Evolutionary conservation across 2,329 filamentous ascomycete species (phyloP), one percentile per base, ranked within the genome.

Genomic region (Aspergillus brunneoviolaceus): DNA sequence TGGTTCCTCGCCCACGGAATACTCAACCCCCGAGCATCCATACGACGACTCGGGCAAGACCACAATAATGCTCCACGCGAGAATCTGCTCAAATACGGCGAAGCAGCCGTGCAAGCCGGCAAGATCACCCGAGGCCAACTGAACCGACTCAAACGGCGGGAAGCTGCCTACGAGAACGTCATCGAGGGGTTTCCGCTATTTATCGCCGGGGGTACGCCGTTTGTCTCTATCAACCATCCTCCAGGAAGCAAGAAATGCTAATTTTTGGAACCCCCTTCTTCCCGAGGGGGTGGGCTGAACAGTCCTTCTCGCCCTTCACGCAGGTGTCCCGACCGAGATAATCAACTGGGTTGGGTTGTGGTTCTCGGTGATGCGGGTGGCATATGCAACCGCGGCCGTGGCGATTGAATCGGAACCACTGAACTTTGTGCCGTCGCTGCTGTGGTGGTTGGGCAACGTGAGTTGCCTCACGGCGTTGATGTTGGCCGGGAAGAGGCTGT

Each of bases 381-480:
- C 67, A 0, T 80, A 73, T 65, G 71, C 67, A 6, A 31, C 68
- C 6, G 64, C 67, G 9, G 79, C 80, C 62, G 59, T 72, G 10
- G 57, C 72, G 6, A 74, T 75, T 6, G 73, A 75, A 45, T 69
- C 68, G 23, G 59, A 61, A 16, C 47, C 48, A 12, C 55, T 70
- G 60, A 76, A 73, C 52, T 72, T 70, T 51, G 21, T 77, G 14
- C 69, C 77, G 51, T 77, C 74, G 10, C 58, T 73, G 51, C 60
- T 69, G 14, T 79, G 76, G 74, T 79, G 74, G 75, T 69, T 68
- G 11, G 69, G 73, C 12, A 79, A 77, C 63, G 63, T 75, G 5
- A 70, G 72, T 59, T 79, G 76, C 54, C 67, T 79, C 42, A 72
- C 72, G 49, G 70, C 72, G 58, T 60, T 79, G 48, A 74, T 74